Evolutionary conservation across 768 basidiomycete species (phyloP).

Genomic region (Baorangia bicolor): DNA sequence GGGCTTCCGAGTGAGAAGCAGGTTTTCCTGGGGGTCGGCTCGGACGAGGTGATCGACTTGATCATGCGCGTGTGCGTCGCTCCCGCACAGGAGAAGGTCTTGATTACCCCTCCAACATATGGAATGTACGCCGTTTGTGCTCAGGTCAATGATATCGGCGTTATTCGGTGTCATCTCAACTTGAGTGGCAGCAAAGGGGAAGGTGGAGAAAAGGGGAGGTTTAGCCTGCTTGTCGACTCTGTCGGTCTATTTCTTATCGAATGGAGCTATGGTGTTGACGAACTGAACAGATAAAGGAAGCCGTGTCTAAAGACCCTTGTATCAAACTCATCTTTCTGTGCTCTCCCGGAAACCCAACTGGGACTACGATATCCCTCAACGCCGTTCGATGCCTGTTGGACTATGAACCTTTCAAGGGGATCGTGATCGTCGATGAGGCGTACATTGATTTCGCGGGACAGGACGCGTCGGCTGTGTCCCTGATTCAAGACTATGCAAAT

Average conservation of each 20-base stretch:
- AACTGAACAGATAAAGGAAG: constrained; percentile 63
- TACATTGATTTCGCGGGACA: constrained; percentile 89
- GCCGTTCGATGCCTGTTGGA: constrained; percentile 71
- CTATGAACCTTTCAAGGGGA: constrained; percentile 81
- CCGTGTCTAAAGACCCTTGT: constrained; percentile 63
- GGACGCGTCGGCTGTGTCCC: constrained; percentile 58
- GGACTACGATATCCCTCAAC: constrained; percentile 75
- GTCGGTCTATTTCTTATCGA: constrained; percentile 41
- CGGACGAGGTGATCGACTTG: constrained; percentile 95
- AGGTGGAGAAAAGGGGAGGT: constrained; percentile 68
- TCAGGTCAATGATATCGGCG: constrained; percentile 87
- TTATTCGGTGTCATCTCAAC: constrained; percentile 75
- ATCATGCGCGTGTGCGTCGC: constrained; percentile 86
- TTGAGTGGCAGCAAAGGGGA: constrained; percentile 60
- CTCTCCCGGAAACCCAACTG: constrained; percentile 97
- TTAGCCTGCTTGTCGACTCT: constrained; percentile 72
- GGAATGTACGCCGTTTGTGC: constrained; percentile 97
- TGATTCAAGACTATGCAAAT: constrained; percentile 83
- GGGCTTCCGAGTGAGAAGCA: constrained; percentile 60
- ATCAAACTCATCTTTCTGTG: constrained; percentile 95
- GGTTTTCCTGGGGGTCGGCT: constrained; percentile 94
- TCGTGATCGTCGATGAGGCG: constrained; percentile 94
- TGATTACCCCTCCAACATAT: constrained; percentile 93
- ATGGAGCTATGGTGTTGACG: not conserved
- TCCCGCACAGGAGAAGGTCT: constrained; percentile 77